Evolutionary conservation across 2,329 filamentous ascomycete species (phyloP).

Genomic region (Fusarium caatingaense): DNA sequence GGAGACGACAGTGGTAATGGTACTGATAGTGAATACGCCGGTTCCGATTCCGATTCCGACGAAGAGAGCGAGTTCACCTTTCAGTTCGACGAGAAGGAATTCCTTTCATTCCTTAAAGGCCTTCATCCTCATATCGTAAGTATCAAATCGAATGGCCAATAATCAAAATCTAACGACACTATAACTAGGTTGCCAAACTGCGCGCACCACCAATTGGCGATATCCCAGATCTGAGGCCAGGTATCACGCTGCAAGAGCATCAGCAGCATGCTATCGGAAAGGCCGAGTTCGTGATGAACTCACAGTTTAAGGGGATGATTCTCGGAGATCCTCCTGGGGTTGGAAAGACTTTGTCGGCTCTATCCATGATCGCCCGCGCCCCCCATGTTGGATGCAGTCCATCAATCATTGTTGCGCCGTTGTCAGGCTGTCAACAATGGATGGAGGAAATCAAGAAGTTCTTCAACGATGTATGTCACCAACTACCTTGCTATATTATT

Average conservation of each 20-base stretch:
- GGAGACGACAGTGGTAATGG: too few relatives aligned
- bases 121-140: background rate
- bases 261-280: background rate
- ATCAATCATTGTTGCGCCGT: background rate
- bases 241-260: background rate
- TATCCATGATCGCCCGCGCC: too few relatives aligned
- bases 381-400: too few relatives aligned
- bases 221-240: background rate
- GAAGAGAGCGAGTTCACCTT: too few relatives aligned
- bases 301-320: background rate
- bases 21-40: too few relatives aligned
- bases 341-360: too few relatives aligned
- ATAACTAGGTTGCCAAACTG: background rate
- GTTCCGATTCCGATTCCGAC: too few relatives aligned
- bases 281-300: background rate
- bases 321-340: background rate
- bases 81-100: too few relatives aligned
- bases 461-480: background rate
- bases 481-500: accelerated
- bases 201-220: background rate
- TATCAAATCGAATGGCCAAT: too few relatives aligned
- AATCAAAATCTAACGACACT: background rate
- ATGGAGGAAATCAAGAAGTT: background rate
- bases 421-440: background rate
- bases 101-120: too few relatives aligned